A percentile compares a stretch with the other conserved stretches of the same genome.
Evolutionary conservation across 2,329 filamentous ascomycete species (phyloP).

Genomic region (Alternaria sp.): DNA sequence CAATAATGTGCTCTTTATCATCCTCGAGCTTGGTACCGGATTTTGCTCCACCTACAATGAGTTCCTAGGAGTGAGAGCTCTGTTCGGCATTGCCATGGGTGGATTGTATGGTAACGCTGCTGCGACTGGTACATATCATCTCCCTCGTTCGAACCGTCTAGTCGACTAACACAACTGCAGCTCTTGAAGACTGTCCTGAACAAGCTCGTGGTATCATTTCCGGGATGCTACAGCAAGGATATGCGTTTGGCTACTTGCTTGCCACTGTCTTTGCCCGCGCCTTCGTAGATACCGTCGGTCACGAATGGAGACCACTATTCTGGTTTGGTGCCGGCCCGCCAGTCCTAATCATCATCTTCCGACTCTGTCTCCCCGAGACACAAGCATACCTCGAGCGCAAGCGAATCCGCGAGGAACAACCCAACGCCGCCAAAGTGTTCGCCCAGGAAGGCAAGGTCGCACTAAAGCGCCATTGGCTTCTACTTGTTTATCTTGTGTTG

Average conservation of each 20-base stretch:
- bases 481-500: slow-evolving; percentile 82
- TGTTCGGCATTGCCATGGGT: slow-evolving; percentile 72
- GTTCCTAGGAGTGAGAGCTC: slow-evolving; percentile 66
- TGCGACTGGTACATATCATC: slow-evolving; percentile 56
- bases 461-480: slow-evolving; percentile 79
- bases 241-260: slow-evolving; percentile 71
- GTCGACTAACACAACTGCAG: slow-evolving; percentile 35
- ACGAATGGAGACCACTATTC: slow-evolving; percentile 85
- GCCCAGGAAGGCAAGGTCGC: slow-evolving; percentile 80
- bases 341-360: slow-evolving; percentile 80
- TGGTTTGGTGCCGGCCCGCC: slow-evolving; percentile 90
- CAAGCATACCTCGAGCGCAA: slow-evolving; percentile 74
- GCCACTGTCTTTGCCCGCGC: slow-evolving; percentile 66
- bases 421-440: slow-evolving; percentile 73
- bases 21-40: slow-evolving; percentile 67
- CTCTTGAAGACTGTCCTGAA: slow-evolving; percentile 68
- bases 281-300: slow-evolving; percentile 77
- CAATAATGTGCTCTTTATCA: slow-evolving; percentile 69
- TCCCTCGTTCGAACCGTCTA: background rate
- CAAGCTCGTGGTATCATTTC: slow-evolving; percentile 68
- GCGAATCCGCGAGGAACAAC: slow-evolving; percentile 66
- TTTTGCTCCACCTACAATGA: slow-evolving; percentile 67
- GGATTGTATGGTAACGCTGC: slow-evolving; percentile 70
- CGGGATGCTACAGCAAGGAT: slow-evolving; percentile 70
- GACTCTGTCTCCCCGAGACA: slow-evolving; percentile 81